These are phyloP conservation scores for Allium cepa DNA, from an alignment of 106 monocot genomes.

Conservation along the genomic window DNA sequence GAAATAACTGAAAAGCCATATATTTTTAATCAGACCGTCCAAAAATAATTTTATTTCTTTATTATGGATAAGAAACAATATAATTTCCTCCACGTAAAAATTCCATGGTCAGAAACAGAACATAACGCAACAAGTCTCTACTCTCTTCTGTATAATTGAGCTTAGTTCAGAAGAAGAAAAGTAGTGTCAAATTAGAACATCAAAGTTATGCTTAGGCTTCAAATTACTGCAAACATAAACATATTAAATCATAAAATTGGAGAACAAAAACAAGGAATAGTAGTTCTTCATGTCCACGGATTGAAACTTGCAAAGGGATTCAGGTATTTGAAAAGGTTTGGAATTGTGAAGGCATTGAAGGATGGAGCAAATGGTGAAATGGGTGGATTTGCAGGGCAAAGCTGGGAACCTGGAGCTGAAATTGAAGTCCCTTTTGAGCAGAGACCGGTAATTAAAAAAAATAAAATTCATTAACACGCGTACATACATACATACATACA, in stretches of 20 bases:
- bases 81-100: conserved; percentile 39
- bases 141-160: background rate
- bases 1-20: background rate
- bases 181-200: background rate
- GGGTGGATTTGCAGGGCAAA: conserved; percentile 51
- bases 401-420: conserved; percentile 78
- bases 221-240: conserved; percentile 15
- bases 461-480: no score
- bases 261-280: background rate
- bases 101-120: conserved; percentile 28
- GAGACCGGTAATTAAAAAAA: conserved; percentile 50
- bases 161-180: background rate
- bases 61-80: conserved; percentile 14
- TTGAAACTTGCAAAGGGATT: background rate
- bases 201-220: conserved; percentile 35
- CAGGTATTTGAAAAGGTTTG: conserved; percentile 6
- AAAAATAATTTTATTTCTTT: background rate
- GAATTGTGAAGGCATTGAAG: conserved; percentile 36
- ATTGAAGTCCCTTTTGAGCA: conserved; percentile 89
- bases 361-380: conserved; percentile 51
- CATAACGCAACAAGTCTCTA: background rate
- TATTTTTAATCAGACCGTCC: background rate
- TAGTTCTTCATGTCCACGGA: conserved; percentile 1
- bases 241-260: background rate
- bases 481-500: no score